Percentiles rank a stretch among this genome's conserved stretches.
Conservation (phyloP, 2,329 filamentous ascomycete genomes). For the Mariannaea elegans region DNA sequence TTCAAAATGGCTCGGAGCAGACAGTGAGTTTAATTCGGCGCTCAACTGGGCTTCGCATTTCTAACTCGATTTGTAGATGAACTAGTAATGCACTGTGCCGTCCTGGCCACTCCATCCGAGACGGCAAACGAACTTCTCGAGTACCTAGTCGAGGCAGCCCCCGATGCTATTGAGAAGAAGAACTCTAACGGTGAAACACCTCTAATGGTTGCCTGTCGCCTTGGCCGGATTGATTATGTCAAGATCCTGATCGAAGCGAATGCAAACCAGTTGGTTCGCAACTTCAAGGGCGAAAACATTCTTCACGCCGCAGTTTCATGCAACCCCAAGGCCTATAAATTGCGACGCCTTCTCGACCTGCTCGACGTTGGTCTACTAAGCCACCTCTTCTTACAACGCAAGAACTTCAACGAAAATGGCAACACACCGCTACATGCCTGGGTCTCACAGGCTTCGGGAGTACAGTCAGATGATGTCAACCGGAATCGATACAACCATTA, state of each 20-base stretch:
- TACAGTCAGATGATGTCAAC: constrained; percentile 19
- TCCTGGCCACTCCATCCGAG: constrained; percentile 54
- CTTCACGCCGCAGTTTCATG: constrained; percentile 65
- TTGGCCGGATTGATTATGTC: constrained; percentile 62
- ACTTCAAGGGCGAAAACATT: constrained; percentile 71
- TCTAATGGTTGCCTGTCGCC: constrained; percentile 70
- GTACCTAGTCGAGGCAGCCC: constrained; percentile 71
- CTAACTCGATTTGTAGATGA: constrained; percentile 56
- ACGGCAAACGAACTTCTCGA: constrained; percentile 65
- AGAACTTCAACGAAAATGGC: constrained; percentile 58
- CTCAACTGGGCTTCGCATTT: neutral
- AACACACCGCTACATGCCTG: constrained; percentile 72
- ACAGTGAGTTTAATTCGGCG: constrained; percentile 57
- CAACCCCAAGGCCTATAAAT: constrained; percentile 44
- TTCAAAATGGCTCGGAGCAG: constrained; percentile 66
- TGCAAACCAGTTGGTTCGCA: constrained; percentile 73
- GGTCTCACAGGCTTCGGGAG: constrained; percentile 50
- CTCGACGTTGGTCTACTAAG: constrained; percentile 66
- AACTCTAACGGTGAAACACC: constrained; percentile 69
- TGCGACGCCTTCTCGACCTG: constrained; percentile 62
- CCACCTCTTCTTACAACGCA: constrained; percentile 68
- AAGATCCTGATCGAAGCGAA: constrained; percentile 72
- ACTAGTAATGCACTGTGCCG: constrained; percentile 72
- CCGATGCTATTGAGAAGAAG: constrained; percentile 70
- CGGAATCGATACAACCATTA: constrained; percentile 21